phyloP scores from a whole-genome alignment of 1,284 basidiomycete genomes.

The Pyrrhoderma lamaoense region DNA sequence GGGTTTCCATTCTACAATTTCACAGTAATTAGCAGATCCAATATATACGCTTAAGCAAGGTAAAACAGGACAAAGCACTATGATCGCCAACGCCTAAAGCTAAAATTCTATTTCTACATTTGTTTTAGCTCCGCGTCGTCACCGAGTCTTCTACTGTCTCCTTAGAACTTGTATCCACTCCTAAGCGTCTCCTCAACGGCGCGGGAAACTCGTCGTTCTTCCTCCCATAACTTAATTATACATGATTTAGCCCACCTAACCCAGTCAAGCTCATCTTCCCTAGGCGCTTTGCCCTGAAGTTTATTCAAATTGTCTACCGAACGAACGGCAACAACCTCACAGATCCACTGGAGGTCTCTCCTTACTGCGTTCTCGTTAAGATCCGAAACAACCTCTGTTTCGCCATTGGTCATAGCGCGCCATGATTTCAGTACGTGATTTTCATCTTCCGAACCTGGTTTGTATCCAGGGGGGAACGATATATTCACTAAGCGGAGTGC shows the following conservation, averaged over 20 bases:
- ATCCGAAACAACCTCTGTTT: constrained; percentile 32
- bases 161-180: constrained; percentile 5
- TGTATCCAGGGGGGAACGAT: constrained; percentile 19
- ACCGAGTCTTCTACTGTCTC: neutral
- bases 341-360: constrained; percentile 30
- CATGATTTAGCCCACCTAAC: constrained; percentile 28
- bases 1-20: no score
- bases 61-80: no score
- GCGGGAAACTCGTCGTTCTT: constrained; percentile 46
- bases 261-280: constrained; percentile 24
- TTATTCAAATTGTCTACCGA: constrained; percentile 16
- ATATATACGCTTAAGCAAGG: no score
- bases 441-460: constrained; percentile 23
- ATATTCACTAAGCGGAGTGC: constrained; percentile 60
- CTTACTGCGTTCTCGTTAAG: constrained; percentile 43
- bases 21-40: no score
- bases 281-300: constrained; percentile 20
- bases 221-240: constrained; percentile 35
- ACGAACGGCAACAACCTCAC: constrained; percentile 24
- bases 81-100: neutral
- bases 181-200: constrained; percentile 32
- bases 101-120: constrained; percentile 7
- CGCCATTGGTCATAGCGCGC: constrained; percentile 49
- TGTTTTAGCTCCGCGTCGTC: no score
- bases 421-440: constrained; percentile 38